Conservation (phyloP, 148 eudicot species). For the Spergularia marina region DNA sequence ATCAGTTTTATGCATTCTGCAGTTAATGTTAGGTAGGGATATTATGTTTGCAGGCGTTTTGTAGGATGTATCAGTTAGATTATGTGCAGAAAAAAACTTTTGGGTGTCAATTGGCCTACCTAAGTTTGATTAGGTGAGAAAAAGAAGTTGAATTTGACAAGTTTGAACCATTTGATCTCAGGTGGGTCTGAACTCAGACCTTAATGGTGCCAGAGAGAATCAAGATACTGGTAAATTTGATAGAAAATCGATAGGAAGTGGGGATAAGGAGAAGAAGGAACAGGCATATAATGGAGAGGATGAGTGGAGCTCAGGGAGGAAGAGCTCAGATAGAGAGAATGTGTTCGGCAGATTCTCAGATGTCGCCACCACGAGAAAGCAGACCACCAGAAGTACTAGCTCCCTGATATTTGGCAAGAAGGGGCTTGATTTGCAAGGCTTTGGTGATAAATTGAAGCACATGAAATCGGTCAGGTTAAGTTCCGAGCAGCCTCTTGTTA, state of each 20-base stretch:
- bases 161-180: conserved; percentile 15
- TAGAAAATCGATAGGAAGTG: conserved; percentile 15
- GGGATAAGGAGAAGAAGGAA: conserved; percentile 30
- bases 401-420: conserved; percentile 51
- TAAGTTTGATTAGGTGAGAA: neutral
- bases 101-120: too few relatives aligned
- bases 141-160: neutral
- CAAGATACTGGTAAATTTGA: conserved; percentile 21
- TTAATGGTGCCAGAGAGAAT: conserved; percentile 17
- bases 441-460: conserved; percentile 57
- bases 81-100: too few relatives aligned
- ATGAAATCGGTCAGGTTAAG: conserved; percentile 57
- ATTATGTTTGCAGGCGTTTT: too few relatives aligned
- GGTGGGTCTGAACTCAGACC: conserved; percentile 34
- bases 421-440: conserved; percentile 41
- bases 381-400: conserved; percentile 45
- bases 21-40: neutral
- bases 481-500: conserved; percentile 28
- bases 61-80: too few relatives aligned
- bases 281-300: conserved; percentile 29
- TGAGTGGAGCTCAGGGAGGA: conserved; percentile 25
- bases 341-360: conserved; percentile 37
- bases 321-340: conserved; percentile 30
- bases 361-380: conserved; percentile 40
- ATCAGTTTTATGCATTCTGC: neutral